phyloP scores from a whole-genome alignment of 164 flowering plant genomes.

The Magnolia officinalis region DNA sequence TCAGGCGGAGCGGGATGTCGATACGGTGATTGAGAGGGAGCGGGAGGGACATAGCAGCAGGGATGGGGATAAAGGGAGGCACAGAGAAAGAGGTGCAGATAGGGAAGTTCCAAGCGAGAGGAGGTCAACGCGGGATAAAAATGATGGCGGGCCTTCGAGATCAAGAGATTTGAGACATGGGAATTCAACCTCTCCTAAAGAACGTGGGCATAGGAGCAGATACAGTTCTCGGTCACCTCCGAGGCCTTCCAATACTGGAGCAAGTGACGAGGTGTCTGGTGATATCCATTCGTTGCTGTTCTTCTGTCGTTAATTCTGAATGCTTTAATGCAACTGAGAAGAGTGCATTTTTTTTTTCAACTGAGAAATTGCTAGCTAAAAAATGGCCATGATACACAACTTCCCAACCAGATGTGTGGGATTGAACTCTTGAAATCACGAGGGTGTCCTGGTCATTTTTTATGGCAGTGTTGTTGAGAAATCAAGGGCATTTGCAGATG shows the following conservation, averaged over 20 bases:
- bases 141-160: constrained; percentile 36
- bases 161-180: constrained; percentile 39
- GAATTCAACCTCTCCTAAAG: constrained; percentile 52
- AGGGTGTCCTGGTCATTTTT: background rate
- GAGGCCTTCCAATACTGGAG: constrained; percentile 32
- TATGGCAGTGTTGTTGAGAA: background rate
- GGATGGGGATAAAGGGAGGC: constrained; percentile 30
- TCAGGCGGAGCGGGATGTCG: background rate
- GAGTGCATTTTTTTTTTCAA: no score
- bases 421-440: background rate
- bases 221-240: constrained; percentile 52
- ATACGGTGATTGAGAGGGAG: constrained; percentile 10
- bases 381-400: no score
- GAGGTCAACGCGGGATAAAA: constrained; percentile 40
- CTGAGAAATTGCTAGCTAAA: no score
- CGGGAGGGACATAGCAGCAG: constrained; percentile 14
- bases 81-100: constrained; percentile 28
- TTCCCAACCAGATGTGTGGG: background rate
- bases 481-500: background rate
- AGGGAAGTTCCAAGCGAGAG: constrained; percentile 36
- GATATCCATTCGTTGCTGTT: constrained; percentile 28
- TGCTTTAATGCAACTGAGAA: background rate
- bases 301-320: background rate
- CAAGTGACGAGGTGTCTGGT: constrained; percentile 72
- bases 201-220: constrained; percentile 34